These are phyloP conservation scores for Penicillium egyptiacum DNA, from an alignment of 495 filamentous ascomycete species.

Conservation along the genomic window DNA sequence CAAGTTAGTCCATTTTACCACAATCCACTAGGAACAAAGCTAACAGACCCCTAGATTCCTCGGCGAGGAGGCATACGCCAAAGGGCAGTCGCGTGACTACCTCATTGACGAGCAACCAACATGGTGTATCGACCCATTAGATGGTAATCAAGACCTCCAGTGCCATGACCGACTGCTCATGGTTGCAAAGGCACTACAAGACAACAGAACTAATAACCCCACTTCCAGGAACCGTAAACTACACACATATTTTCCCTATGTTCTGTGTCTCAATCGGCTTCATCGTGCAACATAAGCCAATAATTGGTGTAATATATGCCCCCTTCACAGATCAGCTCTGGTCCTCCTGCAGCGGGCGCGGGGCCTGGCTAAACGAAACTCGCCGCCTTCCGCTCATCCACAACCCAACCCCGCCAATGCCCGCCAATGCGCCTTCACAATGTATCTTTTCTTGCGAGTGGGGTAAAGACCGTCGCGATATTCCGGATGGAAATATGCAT, in stretches of 20 bases:
- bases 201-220: neutral
- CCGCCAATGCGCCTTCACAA: slow-evolving; percentile 59
- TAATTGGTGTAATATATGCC: slow-evolving; percentile 66
- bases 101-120: slow-evolving; percentile 61
- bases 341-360: slow-evolving; percentile 57
- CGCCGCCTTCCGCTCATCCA: slow-evolving; percentile 57
- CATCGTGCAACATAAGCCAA: slow-evolving; percentile 52
- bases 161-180: neutral
- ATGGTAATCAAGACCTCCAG: slow-evolving; percentile 40
- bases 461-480: slow-evolving; percentile 68
- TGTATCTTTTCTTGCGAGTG: slow-evolving; percentile 71
- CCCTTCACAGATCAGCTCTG: slow-evolving; percentile 65
- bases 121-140: slow-evolving; percentile 69
- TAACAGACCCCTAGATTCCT: slow-evolving; percentile 52
- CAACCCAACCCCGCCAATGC: slow-evolving; percentile 59
- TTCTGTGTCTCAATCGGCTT: slow-evolving; percentile 70
- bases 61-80: slow-evolving; percentile 69
- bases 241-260: slow-evolving; percentile 71
- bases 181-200: neutral
- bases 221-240: slow-evolving; percentile 61
- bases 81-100: slow-evolving; percentile 57
- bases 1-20: slow-evolving; percentile 43
- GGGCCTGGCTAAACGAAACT: slow-evolving; percentile 66
- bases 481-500: slow-evolving; percentile 59
- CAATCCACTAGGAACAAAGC: neutral